Percentiles rank a stretch among this genome's conserved stretches.
Evolutionary conservation across 495 filamentous ascomycete genomes (phyloP).

Genomic region (Glutinoglossum americanum): DNA sequence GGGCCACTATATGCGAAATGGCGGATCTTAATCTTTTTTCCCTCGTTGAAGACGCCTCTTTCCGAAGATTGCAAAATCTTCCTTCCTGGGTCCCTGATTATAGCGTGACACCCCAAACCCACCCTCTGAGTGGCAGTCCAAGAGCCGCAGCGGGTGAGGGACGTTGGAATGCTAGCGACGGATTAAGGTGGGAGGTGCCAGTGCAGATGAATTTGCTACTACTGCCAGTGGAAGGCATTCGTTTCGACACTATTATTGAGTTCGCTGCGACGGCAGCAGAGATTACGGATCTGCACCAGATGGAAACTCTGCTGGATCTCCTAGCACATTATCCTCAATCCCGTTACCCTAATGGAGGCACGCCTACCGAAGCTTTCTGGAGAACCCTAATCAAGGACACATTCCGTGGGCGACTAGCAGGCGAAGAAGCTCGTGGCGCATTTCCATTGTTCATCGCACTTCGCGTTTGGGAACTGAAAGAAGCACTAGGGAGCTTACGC

Average conservation of each 20-base stretch:
- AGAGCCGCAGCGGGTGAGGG: not conserved
- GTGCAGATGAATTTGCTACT: not conserved
- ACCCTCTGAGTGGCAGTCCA: not conserved
- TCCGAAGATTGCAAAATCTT: not conserved
- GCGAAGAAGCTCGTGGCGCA: slow-evolving; percentile 3
- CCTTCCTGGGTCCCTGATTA: slow-evolving; percentile 12
- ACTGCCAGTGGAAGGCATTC: not conserved
- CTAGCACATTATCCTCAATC: not conserved
- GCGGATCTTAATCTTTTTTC: slow-evolving; percentile 7
- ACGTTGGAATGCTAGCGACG: slow-evolving; percentile 2
- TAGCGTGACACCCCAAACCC: slow-evolving; percentile 2
- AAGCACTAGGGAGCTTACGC: not conserved
- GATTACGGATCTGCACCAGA: not conserved
- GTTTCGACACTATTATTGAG: not conserved
- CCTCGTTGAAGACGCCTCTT: slow-evolving; percentile 6
- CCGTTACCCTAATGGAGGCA: not conserved
- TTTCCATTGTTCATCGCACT: slow-evolving; percentile 6
- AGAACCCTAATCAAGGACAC: slow-evolving; percentile 7
- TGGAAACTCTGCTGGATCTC: not conserved
- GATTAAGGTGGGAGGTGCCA: not conserved
- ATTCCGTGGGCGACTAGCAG: slow-evolving; percentile 4
- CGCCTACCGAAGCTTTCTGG: slow-evolving; percentile 5
- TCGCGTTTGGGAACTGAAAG: slow-evolving; percentile 3
- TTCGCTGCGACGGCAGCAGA: not conserved
- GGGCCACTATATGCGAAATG: slow-evolving; percentile 8